Conservation (phyloP, 257 asterid genomes). For the Salvia rosmarinus region DNA sequence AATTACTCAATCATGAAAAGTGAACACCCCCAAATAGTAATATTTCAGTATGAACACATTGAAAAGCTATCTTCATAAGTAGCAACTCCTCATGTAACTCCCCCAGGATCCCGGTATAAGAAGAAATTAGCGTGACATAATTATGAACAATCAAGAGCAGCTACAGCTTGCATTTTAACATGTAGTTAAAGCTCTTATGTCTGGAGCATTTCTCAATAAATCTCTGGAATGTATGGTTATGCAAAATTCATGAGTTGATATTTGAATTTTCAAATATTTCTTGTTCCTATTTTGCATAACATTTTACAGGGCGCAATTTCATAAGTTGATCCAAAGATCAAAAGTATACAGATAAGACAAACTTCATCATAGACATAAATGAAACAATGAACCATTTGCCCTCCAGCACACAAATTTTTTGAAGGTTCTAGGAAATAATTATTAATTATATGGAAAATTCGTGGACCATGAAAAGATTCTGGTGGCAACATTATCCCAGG, state of each 20-base stretch:
- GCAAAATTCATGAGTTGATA: conserved; percentile 7
- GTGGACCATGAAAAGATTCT: conserved; percentile 18
- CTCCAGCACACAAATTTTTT: neutral
- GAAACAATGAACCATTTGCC: neutral
- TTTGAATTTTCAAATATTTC: neutral
- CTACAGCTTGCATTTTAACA: neutral
- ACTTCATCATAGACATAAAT: conserved; percentile 1
- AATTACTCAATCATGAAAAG: too few species aligned
- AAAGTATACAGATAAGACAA: neutral
- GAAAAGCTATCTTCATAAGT: too few species aligned
- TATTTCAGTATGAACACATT: too few species aligned
- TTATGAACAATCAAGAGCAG: too few species aligned
- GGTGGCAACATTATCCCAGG: neutral
- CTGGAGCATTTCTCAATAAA: neutral
- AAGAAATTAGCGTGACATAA: too few species aligned
- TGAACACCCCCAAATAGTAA: too few species aligned
- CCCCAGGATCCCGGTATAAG: too few species aligned
- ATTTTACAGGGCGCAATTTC: neutral
- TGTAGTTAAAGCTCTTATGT: neutral
- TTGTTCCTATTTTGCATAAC: neutral
- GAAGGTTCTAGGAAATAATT: neutral
- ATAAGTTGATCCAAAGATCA: neutral
- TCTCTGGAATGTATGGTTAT: neutral
- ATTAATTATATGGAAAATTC: neutral
- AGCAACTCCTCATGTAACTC: too few species aligned